A percentile compares a stretch with the other conserved stretches of the same genome.
Conservation (phyloP, 2,329 filamentous ascomycete genomes). For the Monilinia polystroma region DNA sequence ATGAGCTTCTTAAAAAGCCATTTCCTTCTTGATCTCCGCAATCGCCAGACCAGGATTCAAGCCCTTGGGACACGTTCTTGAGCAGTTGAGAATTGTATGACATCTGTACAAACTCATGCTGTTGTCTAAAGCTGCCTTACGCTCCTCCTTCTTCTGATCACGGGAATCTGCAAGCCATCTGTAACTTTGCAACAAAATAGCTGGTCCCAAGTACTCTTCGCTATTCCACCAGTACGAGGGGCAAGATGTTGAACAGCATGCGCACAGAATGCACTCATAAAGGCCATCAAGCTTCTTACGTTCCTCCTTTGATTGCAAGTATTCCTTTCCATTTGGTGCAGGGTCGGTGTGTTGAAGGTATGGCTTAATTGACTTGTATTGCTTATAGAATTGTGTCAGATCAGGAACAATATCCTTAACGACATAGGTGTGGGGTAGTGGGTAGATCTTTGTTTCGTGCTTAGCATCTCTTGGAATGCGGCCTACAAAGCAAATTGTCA, state of each 20-base stretch:
- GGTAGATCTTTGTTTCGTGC: slow-evolving; percentile 91
- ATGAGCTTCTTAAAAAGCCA: slow-evolving; percentile 55
- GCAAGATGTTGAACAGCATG: slow-evolving; percentile 98
- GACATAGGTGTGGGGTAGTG: slow-evolving; percentile 96
- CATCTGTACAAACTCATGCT: slow-evolving; percentile 98
- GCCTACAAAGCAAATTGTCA: slow-evolving; percentile 55
- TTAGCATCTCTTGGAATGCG: slow-evolving; percentile 83
- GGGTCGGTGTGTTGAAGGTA: slow-evolving; percentile 91
- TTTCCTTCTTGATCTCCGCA: slow-evolving; percentile 97
- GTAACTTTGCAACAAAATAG: slow-evolving; percentile 96
- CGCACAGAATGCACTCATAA: slow-evolving; percentile 99
- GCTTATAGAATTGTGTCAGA: slow-evolving; percentile 98
- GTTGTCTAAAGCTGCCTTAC: slow-evolving; percentile 92
- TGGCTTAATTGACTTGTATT: slow-evolving; percentile 99
- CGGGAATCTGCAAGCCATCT: slow-evolving; percentile 94
- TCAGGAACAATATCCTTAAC: slow-evolving; percentile 99
- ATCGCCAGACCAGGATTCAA: slow-evolving; percentile 94
- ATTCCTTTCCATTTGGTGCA: slow-evolving; percentile 82
- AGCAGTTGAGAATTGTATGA: slow-evolving; percentile 99
- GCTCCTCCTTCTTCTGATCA: slow-evolving; percentile 84
- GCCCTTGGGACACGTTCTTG: slow-evolving; percentile 95
- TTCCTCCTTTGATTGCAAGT: slow-evolving; percentile 86
- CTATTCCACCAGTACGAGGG: slow-evolving; percentile 99
- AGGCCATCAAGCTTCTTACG: slow-evolving; percentile 93
- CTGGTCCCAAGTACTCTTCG: slow-evolving; percentile 96